Base-by-base conservation (phyloP, 176 grass and related monocot species). In the Triticum timopheevii region DNA sequence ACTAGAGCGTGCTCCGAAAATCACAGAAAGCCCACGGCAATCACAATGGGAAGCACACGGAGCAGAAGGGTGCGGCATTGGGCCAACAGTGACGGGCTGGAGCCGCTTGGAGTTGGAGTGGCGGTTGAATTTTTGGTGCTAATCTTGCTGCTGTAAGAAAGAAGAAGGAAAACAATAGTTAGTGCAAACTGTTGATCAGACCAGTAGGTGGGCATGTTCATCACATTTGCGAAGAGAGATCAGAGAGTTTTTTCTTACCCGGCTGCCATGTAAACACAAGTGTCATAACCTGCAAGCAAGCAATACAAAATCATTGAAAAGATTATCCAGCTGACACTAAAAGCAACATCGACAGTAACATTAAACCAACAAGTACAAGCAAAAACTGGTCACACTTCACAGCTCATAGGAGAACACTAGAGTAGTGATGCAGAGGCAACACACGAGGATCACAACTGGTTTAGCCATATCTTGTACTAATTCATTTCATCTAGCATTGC, bases 271-370 rank as follows among this genome's bases (percentile, higher is more conserved):
- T 95, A 98, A 36, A 94, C 44, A 36, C 96, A 98, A 23, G 86
- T 80, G 82, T 98, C 96, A 39, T 98, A 98, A 82, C 96, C 96
- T 98, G 93, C 68, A 88, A 79, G 15, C 16, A 80, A 81, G 33
- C 20, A 82, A 82, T 54, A 68, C 64, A 54, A 23, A 50, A 83
- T 76, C 34, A 31, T 79, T 77, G 25, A 82, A 73, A 79, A 28
- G 30, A 75, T 58, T 79, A 52, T 73, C 36, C 40, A 17, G 61
- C 33, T 42, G 20, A 42, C 12, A 47, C 27, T 7, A 74, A 85
- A 69, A 34, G 36, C 23, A 84, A 27, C 27, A 69, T 64, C 42
- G 16, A 25, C 3, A 3, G 28, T 23, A 23, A 65, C 77, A 73
- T 4, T 28, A 40, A 50, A 64, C 11, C 78, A 73, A 73, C 1